Conservation (phyloP, 2,329 filamentous ascomycete genomes). For the Alternaria gaisen region DNA sequence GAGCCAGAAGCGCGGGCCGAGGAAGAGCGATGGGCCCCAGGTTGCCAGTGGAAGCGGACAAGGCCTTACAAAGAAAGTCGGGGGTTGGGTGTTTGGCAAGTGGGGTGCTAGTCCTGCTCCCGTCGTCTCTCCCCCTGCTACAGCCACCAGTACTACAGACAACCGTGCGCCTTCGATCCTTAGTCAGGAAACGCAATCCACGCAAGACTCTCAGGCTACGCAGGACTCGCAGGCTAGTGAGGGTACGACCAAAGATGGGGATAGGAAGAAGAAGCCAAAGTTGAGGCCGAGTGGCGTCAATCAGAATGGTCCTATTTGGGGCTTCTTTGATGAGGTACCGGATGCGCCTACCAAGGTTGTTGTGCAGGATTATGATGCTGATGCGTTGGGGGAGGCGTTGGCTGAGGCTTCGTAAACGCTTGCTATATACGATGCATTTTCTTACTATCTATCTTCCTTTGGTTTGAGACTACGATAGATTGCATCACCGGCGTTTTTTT, state of each 20-base stretch:
- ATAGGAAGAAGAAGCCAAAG: slow-evolving; percentile 29
- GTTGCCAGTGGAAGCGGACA: slow-evolving; percentile 24
- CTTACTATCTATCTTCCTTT: slow-evolving; percentile 2
- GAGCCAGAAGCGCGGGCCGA: slow-evolving; percentile 35
- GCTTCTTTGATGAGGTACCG: slow-evolving; percentile 49
- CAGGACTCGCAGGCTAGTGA: slow-evolving; percentile 19
- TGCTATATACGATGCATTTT: background rate
- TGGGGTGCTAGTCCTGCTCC: slow-evolving; percentile 66
- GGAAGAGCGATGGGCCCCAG: slow-evolving; percentile 27
- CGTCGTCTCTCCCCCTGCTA: slow-evolving; percentile 17
- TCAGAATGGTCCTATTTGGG: slow-evolving; percentile 50
- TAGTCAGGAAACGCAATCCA: slow-evolving; percentile 34
- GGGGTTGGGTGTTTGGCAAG: slow-evolving; percentile 71
- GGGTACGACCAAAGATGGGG: slow-evolving; percentile 17
- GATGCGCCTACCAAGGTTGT: slow-evolving; percentile 46
- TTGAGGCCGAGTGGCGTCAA: slow-evolving; percentile 50
- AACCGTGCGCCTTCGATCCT: slow-evolving; percentile 6
- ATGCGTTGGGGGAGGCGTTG: slow-evolving; percentile 50
- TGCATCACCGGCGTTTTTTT: background rate
- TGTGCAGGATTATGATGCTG: slow-evolving; percentile 49
- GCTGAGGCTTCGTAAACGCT: slow-evolving; percentile 7
- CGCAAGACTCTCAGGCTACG: slow-evolving; percentile 14
- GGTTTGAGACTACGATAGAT: background rate
- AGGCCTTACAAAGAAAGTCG: slow-evolving; percentile 63
- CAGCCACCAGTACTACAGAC: background rate